phyloP scores from a whole-genome alignment of 2,329 filamentous ascomycete species.

The Chaetothyriales sp. region DNA sequence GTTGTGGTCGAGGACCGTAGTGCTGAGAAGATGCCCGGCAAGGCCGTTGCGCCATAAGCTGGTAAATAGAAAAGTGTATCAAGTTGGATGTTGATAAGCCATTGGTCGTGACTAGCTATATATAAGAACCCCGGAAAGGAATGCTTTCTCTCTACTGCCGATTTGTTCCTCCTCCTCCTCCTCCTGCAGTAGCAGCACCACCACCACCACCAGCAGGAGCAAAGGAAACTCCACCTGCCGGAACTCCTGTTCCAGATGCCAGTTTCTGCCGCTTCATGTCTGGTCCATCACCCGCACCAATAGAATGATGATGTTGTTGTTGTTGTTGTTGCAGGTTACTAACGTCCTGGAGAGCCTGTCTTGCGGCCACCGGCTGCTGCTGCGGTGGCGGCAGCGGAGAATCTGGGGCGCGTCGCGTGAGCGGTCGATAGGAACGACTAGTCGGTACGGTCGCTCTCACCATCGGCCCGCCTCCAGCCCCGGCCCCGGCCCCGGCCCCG shows the following conservation, averaged over 20 bases:
- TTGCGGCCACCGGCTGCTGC: slow-evolving; percentile 18
- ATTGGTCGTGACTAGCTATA: neutral
- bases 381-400: slow-evolving; percentile 15
- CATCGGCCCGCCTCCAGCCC: slow-evolving; percentile 2
- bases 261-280: slow-evolving; percentile 16
- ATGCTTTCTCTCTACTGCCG: neutral
- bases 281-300: slow-evolving; percentile 7
- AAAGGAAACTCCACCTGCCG: neutral
- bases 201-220: neutral
- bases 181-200: too few species aligned
- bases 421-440: slow-evolving; percentile 24
- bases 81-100: neutral
- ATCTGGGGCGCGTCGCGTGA: slow-evolving; percentile 27
- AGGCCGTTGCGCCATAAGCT: neutral
- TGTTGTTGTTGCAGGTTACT: slow-evolving; percentile 25
- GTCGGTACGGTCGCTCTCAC: slow-evolving; percentile 4
- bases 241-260: neutral
- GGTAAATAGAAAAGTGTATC: too few species aligned
- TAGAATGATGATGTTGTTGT: slow-evolving; percentile 2
- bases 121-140: neutral
- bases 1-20: neutral
- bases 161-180: neutral
- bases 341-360: slow-evolving; percentile 30
- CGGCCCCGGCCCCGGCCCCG: slow-evolving; percentile 9
- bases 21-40: neutral